Base-by-base conservation (phyloP, 768 basidiomycete species). In the Boletus subparvulus region DNA sequence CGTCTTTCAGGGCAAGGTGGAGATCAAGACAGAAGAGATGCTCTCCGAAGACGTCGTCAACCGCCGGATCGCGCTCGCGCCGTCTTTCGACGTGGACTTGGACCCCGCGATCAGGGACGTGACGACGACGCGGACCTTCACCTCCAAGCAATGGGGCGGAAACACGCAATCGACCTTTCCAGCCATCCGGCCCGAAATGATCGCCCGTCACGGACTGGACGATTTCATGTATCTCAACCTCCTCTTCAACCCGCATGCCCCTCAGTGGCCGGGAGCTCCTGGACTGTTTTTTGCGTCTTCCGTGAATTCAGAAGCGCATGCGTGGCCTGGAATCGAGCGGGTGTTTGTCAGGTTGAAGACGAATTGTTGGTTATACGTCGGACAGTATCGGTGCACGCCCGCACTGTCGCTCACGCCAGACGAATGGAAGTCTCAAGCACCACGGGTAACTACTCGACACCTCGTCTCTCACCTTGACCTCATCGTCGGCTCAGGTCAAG, bases 161-260 rank as follows among this genome's bases (percentile, higher is more conserved):
- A 65, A 55, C 10, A 56, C 58, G 0, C 63, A 57, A 3, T 13
- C 50, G 0, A 64, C 65, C 2, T 64, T 60, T 33, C 65, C 65
- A 2, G 3, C 0, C 0, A 66, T 66, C 42, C 56, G 59, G 0
- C 8, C 43, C 24, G 52, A 55, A 3, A 49, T 64, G 50, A 14
- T 66, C 0, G 57, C 47, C 3, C 58, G 49, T 10, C 65, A 66
- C 16, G 66, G 60, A 1, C 9, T 65, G 14, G 6, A 54, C 3
- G 54, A 64, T 17, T 67, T 67, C 33, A 61, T 67, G 65, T 62
- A 54, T 26, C 11, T 59, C 17, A 65, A 58, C 32, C 60, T 62
- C 12, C 42, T 52, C 6, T 56, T 50, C n/a, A 68, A 65, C 16
- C 65, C 61, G 1, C 52, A 65, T n/a, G 60, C 54, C 1, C 65